Evolutionary conservation across 2,329 filamentous ascomycete genomes (phyloP).

Genomic region (Lachnellula arida): DNA sequence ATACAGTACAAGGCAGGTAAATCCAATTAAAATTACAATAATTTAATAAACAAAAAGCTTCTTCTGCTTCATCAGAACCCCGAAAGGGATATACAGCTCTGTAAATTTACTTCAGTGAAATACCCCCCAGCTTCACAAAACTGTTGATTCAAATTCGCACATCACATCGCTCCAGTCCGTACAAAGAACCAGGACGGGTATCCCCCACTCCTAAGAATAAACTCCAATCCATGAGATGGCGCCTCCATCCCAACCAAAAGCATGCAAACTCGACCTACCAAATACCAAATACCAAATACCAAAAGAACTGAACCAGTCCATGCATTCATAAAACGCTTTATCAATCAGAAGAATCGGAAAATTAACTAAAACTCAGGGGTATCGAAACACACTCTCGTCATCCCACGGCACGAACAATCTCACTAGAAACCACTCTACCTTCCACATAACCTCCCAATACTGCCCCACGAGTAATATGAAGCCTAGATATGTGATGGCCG

Average conservation of each 20-base stretch:
- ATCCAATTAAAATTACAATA: no score
- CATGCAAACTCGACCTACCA: neutral
- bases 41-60: no score
- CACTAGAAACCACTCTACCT: constrained; percentile 16
- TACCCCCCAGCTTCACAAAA: no score
- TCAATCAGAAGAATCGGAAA: neutral
- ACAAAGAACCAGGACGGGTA: neutral
- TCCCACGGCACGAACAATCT: constrained; percentile 24
- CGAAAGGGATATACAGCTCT: no score
- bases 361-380: neutral
- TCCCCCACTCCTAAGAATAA: neutral
- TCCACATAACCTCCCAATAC: constrained; percentile 19
- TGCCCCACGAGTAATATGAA: constrained; percentile 19
- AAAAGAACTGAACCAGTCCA: neutral
- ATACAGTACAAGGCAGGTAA: no score
- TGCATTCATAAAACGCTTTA: neutral
- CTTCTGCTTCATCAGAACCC: no score
- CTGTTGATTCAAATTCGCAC: no score
- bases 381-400: constrained; percentile 12
- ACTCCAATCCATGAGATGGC: neutral
- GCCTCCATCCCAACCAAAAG: neutral
- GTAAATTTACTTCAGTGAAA: no score
- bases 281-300: no score
- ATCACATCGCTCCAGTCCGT: neutral
- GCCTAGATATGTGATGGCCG: constrained; percentile 20